Evolutionary conservation across 371 early-diverging fungal species (phyloP).

Genomic region (Mucor velutinosus): DNA sequence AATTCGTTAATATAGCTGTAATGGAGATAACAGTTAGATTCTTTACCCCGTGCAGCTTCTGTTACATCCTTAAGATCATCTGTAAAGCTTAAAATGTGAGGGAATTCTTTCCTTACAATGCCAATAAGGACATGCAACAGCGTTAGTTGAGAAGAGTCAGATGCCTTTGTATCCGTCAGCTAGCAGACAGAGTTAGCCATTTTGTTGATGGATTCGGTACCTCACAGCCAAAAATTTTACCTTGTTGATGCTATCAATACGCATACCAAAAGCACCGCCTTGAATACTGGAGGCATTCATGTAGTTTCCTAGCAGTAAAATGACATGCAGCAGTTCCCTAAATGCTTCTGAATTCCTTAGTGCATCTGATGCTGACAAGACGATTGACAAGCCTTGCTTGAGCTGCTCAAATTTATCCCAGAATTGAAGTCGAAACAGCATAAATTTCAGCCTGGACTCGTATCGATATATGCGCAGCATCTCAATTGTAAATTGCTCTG

Average conservation of each 20-base stretch:
- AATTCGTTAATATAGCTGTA: background rate
- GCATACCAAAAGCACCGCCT: slow-evolving; percentile 65
- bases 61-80: slow-evolving; percentile 44
- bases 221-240: slow-evolving; percentile 13
- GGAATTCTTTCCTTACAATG: slow-evolving; percentile 53
- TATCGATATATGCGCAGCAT: slow-evolving; percentile 55
- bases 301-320: slow-evolving; percentile 62
- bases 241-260: slow-evolving; percentile 55
- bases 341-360: slow-evolving; percentile 44
- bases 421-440: slow-evolving; percentile 54
- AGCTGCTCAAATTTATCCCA: slow-evolving; percentile 50
- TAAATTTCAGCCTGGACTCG: slow-evolving; percentile 47
- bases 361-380: slow-evolving; percentile 47
- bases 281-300: slow-evolving; percentile 62
- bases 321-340: slow-evolving; percentile 47
- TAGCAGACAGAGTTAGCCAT: slow-evolving; percentile 7
- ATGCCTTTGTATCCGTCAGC: slow-evolving; percentile 57
- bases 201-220: background rate
- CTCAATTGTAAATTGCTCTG: slow-evolving; percentile 59
- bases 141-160: slow-evolving; percentile 37
- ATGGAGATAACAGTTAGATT: background rate
- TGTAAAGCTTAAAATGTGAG: slow-evolving; percentile 39
- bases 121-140: slow-evolving; percentile 52
- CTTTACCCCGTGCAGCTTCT: slow-evolving; percentile 45
- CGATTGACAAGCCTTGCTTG: slow-evolving; percentile 42